Evolutionary conservation across 805 yeast genomes (phyloP).

Genomic region (Sugiyamaella marilandica): DNA sequence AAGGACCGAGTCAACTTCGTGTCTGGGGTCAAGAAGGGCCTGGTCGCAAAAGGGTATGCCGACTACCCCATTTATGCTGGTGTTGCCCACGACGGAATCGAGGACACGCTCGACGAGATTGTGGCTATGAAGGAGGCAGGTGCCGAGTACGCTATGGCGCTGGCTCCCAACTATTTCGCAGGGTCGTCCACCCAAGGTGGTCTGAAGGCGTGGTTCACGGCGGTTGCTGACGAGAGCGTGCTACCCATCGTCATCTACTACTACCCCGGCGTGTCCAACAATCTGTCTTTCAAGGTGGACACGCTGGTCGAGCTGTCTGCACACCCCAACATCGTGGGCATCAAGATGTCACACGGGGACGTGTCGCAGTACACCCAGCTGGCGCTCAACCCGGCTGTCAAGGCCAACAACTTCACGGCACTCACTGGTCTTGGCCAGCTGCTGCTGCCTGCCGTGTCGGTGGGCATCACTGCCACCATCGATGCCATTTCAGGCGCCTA

Average conservation of each 20-base stretch:
- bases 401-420: constrained; percentile 38
- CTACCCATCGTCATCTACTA: constrained; percentile 45
- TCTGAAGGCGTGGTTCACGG: constrained; percentile 41
- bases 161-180: constrained; percentile 49
- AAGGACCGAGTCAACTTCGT: constrained; percentile 37
- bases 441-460: constrained; percentile 42
- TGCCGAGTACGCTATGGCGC: constrained; percentile 30
- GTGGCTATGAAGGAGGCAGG: constrained; percentile 28
- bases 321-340: constrained; percentile 46
- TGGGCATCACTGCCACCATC: constrained; percentile 48
- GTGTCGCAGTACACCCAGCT: constrained; percentile 44
- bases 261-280: constrained; percentile 49
- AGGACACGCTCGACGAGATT: constrained; percentile 39
- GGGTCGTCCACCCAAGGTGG: constrained; percentile 43
- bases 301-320: constrained; percentile 41
- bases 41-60: constrained; percentile 36
- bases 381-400: constrained; percentile 40
- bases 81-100: constrained; percentile 42
- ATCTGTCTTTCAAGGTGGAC: constrained; percentile 35
- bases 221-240: constrained; percentile 41
- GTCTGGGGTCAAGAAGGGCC: constrained; percentile 29
- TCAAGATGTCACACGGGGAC: constrained; percentile 50
- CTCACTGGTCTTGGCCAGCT: constrained; percentile 52
- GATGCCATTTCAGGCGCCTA: constrained; percentile 51
- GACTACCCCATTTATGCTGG: constrained; percentile 46